Evolutionary conservation across 441 rosid genomes (phyloP), one percentile per base, ranked within the genome.

Genomic region (Arabidopsis lyrata): DNA sequence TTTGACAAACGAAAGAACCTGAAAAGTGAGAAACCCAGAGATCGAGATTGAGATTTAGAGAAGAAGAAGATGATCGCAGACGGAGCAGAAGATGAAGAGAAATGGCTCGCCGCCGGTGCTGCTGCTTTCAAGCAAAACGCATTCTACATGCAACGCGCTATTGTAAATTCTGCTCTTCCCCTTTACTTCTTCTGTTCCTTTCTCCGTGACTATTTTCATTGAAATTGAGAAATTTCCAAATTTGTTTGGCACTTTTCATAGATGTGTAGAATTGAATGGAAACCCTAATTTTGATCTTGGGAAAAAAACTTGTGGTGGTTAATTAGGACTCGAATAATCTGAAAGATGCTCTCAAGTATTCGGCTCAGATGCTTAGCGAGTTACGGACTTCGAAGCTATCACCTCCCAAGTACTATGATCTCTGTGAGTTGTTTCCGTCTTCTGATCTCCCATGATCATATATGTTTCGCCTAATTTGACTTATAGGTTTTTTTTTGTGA

Each of bases 351-450:
- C 88, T 95, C 73, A 93, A 93, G 83, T 95, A 88, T 84, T 95
- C 99, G 48, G 94, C 99, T 74, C 99, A 93, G 90, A 93, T 95
- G 99, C 86, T 95, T 6, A 88, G 98, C 41, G 98, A 95, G 86
- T 89, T 95, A 11, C 93, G 99, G 65, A 95, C 99, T 73, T 93
- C 97, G 57, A 93, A 91, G 87, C 95, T 95, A 39, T 93, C 98
- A 22, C 99, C 99, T 35, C 98, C 90, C 38, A 95, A 95, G 78
- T 95, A 95, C 77, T 95, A 93, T 75, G 94, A 90, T 48, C 93
- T 93, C 41, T 95, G 99, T 95, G 78, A 93, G 93, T 54, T 68
- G 41, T 70, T 49, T 18, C 48, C 48, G 50, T 18, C 47, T 63
- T 73, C 49, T 74, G 67, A 72, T 74, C 66, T 29, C 34, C 5